These are phyloP conservation scores for Colletotrichum agaves DNA, from an alignment of 2,329 filamentous ascomycete genomes.

Conservation along the genomic window DNA sequence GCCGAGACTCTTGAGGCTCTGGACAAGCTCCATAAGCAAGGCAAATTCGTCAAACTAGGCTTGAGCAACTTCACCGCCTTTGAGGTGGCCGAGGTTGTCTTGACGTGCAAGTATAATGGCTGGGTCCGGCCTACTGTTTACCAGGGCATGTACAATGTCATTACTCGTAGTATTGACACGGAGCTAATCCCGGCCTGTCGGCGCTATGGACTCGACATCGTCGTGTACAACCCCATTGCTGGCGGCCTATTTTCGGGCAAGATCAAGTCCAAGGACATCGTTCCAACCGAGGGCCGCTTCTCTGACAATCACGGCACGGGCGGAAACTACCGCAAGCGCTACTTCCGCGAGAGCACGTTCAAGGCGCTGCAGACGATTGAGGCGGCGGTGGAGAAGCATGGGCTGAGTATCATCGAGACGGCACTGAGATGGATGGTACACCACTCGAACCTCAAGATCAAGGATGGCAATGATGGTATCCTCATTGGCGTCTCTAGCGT, in stretches of 20 bases:
- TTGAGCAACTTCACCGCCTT: constrained; percentile 88
- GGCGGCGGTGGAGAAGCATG: constrained; percentile 73
- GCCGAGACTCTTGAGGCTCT: constrained; percentile 81
- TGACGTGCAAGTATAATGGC: constrained; percentile 80
- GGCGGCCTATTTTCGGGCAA: constrained; percentile 85
- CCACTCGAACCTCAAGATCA: constrained; percentile 70
- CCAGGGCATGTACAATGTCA: constrained; percentile 89
- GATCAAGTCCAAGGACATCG: constrained; percentile 73
- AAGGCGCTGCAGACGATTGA: constrained; percentile 76
- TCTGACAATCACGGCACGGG: constrained; percentile 64
- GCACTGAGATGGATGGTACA: constrained; percentile 80
- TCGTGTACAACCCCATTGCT: constrained; percentile 85
- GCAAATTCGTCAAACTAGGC: constrained; percentile 84
- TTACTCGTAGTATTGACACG: constrained; percentile 78
- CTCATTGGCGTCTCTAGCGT: constrained; percentile 69
- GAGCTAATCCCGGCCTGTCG: constrained; percentile 80
- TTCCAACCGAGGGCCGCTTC: constrained; percentile 76
- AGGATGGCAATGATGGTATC: constrained; percentile 66
- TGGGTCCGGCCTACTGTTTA: constrained; percentile 89
- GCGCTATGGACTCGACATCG: constrained; percentile 81
- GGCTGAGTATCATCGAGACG: constrained; percentile 76
- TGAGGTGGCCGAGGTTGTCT: constrained; percentile 86
- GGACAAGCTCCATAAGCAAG: constrained; percentile 84
- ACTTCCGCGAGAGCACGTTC: constrained; percentile 75
- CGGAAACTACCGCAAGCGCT: constrained; percentile 70